phyloP scores from a whole-genome alignment of 352 stramenopile species.

The Phytophthora kernoviae region DNA sequence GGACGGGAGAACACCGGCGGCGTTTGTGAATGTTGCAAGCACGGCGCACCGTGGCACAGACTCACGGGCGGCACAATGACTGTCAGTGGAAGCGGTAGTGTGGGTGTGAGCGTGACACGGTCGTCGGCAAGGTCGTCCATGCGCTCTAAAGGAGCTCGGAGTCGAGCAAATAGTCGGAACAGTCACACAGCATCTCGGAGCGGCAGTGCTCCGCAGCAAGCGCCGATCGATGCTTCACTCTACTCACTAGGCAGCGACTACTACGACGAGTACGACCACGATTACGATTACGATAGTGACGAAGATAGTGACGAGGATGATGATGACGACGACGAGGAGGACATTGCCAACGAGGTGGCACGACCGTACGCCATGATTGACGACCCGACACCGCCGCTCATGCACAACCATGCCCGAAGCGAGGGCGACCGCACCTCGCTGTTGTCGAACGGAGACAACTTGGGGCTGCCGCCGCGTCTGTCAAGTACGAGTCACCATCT shows the following conservation, averaged over 20 bases:
- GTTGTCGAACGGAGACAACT: conserved; percentile 57
- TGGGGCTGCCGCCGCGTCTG: conserved; percentile 58
- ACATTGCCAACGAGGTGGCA: conserved; percentile 79
- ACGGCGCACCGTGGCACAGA: conserved; percentile 76
- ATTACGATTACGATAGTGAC: conserved; percentile 58
- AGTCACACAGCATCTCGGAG: conserved; percentile 17
- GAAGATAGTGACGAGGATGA: conserved; percentile 41
- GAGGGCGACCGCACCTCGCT: conserved; percentile 47
- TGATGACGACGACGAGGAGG: conserved; percentile 73
- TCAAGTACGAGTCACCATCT: conserved; percentile 66
- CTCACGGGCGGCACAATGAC: conserved; percentile 54
- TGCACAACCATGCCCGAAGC: conserved; percentile 27
- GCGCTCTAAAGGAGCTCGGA: conserved; percentile 27
- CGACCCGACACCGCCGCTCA: conserved; percentile 34
- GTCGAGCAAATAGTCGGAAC: conserved; percentile 42
- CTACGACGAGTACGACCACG: conserved; percentile 50
- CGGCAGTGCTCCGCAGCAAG: conserved; percentile 18
- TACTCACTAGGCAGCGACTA: conserved; percentile 50
- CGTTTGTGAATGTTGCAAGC: conserved; percentile 71
- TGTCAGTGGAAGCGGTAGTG: conserved; percentile 21
- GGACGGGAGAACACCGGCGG: conserved; percentile 55
- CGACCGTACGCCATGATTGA: conserved; percentile 46
- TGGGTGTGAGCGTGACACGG: conserved; percentile 9
- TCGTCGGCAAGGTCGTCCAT: conserved; percentile 18
- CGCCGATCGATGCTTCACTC: conserved; percentile 23